phyloP scores from a whole-genome alignment of 176 grass and related monocot species.

The Oryza meyeriana region DNA sequence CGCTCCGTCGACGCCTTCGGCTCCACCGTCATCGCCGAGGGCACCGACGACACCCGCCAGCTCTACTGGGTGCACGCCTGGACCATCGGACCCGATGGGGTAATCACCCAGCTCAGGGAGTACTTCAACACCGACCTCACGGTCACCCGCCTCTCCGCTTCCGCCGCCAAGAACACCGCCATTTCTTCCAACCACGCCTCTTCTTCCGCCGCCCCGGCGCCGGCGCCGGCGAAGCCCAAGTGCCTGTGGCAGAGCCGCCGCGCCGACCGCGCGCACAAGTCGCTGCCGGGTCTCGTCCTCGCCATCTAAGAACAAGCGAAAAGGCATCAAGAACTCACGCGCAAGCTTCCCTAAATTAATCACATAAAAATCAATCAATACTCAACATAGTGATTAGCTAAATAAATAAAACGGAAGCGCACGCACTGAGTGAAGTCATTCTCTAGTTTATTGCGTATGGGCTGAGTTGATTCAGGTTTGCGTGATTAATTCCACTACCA shows the following conservation, averaged over 20 bases:
- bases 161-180: slow-evolving; percentile 5
- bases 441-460: background rate
- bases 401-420: background rate
- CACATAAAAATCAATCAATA: background rate
- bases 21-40: slow-evolving; percentile 73
- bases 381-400: background rate
- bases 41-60: slow-evolving; percentile 26
- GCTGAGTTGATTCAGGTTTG: background rate
- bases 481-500: background rate
- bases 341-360: background rate
- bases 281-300: slow-evolving; percentile 73
- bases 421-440: background rate
- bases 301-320: slow-evolving; percentile 50
- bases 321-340: background rate
- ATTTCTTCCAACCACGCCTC: background rate
- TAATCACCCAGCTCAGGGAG: slow-evolving; percentile 82
- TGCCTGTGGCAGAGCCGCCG: slow-evolving; percentile 64
- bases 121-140: slow-evolving; percentile 88
- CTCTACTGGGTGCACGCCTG: slow-evolving; percentile 89
- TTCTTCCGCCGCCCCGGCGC: background rate
- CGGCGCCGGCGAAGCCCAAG: slow-evolving; percentile 6
- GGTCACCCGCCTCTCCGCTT: slow-evolving; percentile 53
- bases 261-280: slow-evolving; percentile 42
- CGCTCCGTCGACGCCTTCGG: slow-evolving; percentile 56
- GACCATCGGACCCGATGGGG: slow-evolving; percentile 67